These are phyloP conservation scores for Backusella mclennaniae DNA, from an alignment of 192 early-diverging fungal genomes.

Conservation along the genomic window DNA sequence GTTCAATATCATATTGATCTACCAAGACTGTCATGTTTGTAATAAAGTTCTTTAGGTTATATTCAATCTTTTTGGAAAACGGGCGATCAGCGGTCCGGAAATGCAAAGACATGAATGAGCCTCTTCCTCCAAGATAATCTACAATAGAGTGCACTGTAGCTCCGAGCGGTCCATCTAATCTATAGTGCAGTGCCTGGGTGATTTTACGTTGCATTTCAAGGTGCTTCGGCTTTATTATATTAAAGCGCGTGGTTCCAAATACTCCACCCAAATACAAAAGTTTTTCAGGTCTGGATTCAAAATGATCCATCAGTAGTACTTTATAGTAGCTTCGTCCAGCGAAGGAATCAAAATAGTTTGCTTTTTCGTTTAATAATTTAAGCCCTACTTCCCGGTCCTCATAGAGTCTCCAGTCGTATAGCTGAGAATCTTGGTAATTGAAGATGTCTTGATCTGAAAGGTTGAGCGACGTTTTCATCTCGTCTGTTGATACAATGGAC, in stretches of 20 bases:
- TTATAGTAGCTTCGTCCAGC: constrained; percentile 10
- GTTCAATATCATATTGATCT: not conserved
- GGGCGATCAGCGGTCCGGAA: constrained; percentile 26
- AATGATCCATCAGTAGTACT: constrained; percentile 21
- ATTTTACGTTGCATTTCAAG: constrained; percentile 34
- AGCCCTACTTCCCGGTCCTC: constrained; percentile 31
- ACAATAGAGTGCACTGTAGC: constrained; percentile 44
- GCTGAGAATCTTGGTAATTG: constrained; percentile 30
- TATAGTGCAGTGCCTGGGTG: constrained; percentile 35
- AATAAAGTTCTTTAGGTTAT: not conserved
- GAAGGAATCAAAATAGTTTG: constrained; percentile 18
- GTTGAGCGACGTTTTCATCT: not conserved
- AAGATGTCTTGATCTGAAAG: constrained; percentile 34
- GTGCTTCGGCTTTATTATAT: constrained; percentile 33
- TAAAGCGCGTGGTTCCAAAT: constrained; percentile 42
- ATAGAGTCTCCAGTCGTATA: constrained; percentile 50
- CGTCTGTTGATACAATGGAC: not conserved
- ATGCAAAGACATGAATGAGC: constrained; percentile 44
- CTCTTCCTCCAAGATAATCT: constrained; percentile 41
- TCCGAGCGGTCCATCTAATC: constrained; percentile 37
- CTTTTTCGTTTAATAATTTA: not conserved
- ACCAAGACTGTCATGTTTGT: not conserved
- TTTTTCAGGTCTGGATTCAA: constrained; percentile 22
- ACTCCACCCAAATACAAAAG: constrained; percentile 48
- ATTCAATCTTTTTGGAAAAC: constrained; percentile 2